Percentiles rank a stretch among this genome's conserved stretches.
Evolutionary conservation across 2,329 filamentous ascomycete genomes (phyloP).

Genomic region (Zasmidium cellare): DNA sequence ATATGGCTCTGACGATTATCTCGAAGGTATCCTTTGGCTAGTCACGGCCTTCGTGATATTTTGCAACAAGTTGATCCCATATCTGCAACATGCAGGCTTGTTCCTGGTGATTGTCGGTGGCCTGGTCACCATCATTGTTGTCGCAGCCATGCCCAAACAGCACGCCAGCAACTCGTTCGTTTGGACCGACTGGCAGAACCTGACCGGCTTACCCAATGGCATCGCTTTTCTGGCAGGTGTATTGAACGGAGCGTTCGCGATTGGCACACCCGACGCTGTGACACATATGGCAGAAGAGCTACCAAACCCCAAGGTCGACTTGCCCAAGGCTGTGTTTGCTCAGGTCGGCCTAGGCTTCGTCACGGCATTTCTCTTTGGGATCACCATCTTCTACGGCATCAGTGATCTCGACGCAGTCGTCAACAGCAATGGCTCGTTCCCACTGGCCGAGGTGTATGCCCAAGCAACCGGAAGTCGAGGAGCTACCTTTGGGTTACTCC

Average conservation of each 20-base stretch:
- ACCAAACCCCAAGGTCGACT: constrained; percentile 41
- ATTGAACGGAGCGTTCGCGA: constrained; percentile 40
- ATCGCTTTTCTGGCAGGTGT: constrained; percentile 39
- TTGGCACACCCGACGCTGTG: constrained; percentile 38
- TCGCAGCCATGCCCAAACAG: constrained; percentile 53
- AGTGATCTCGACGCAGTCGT: constrained; percentile 45
- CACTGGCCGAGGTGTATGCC: constrained; percentile 49
- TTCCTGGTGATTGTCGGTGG: constrained; percentile 48
- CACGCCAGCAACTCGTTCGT: constrained; percentile 51
- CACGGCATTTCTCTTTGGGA: constrained; percentile 49
- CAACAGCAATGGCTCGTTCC: constrained; percentile 43
- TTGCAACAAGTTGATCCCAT: constrained; percentile 54
- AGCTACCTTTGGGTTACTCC: constrained; percentile 58
- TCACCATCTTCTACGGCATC: constrained; percentile 54
- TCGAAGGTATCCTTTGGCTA: constrained; percentile 50
- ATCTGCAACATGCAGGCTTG: constrained; percentile 56
- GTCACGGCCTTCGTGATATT: constrained; percentile 56
- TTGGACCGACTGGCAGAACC: constrained; percentile 43
- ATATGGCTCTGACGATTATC: neutral
- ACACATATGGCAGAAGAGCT: constrained; percentile 41
- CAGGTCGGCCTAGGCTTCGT: constrained; percentile 51
- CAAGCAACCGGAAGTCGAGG: constrained; percentile 51
- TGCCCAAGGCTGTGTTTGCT: constrained; percentile 51
- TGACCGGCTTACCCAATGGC: constrained; percentile 51
- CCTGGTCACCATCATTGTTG: constrained; percentile 37